These are phyloP conservation scores for Colletotrichum sidae DNA, from an alignment of 2,329 filamentous ascomycete species.

Conservation along the genomic window DNA sequence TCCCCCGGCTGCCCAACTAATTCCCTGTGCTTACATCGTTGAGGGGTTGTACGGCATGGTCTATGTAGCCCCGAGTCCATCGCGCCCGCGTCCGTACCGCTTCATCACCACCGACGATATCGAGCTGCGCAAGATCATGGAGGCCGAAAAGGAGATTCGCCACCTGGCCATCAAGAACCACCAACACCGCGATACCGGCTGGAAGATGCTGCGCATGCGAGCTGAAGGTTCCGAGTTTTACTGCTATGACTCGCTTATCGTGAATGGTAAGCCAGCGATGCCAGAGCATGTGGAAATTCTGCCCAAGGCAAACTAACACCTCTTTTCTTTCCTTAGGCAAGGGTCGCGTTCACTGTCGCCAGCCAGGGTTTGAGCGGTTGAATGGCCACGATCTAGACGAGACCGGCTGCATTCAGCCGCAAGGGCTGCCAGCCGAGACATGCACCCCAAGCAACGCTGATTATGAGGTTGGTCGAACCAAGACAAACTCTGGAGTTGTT, in stretches of 20 bases:
- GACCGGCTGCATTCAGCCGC: conserved; percentile 29
- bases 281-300: not conserved
- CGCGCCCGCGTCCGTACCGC: conserved; percentile 20
- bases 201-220: conserved; percentile 33
- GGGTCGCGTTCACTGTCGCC: conserved; percentile 40
- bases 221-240: conserved; percentile 33
- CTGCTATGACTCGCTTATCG: conserved; percentile 42
- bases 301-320: not conserved
- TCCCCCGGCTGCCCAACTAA: too few relatives aligned
- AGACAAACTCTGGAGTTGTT: not conserved
- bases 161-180: conserved; percentile 34
- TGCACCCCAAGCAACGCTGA: conserved; percentile 27
- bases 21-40: not conserved
- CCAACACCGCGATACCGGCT: conserved; percentile 32
- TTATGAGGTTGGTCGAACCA: conserved; percentile 9
- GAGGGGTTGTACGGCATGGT: conserved; percentile 35
- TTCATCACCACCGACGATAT: conserved; percentile 20
- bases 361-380: conserved; percentile 22
- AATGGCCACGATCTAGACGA: conserved; percentile 20
- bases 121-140: conserved; percentile 25
- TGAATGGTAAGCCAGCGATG: conserved; percentile 37
- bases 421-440: conserved; percentile 12
- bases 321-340: conserved; percentile 34
- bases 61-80: conserved; percentile 26
- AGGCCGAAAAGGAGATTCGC: conserved; percentile 21